These are phyloP conservation scores for Mikania micrantha DNA, from an alignment of 129 eudicot species.

Conservation along the genomic window DNA sequence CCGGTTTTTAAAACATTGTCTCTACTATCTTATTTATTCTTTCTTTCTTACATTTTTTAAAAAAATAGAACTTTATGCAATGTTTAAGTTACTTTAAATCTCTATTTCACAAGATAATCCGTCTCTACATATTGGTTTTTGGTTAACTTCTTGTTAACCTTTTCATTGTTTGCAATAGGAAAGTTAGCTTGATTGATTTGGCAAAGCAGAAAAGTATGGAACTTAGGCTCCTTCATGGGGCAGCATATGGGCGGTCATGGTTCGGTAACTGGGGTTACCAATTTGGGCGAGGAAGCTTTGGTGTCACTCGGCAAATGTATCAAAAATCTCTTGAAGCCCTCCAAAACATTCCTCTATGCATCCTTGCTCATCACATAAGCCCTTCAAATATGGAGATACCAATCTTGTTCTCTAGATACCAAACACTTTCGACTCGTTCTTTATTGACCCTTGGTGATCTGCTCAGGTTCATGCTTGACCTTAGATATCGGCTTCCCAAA, in stretches of 20 bases:
- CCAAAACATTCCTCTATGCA: conserved; percentile 58
- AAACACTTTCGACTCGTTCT: conserved; percentile 66
- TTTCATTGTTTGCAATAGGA: conserved; percentile 37
- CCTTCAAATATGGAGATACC: conserved; percentile 43
- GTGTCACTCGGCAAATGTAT: conserved; percentile 60
- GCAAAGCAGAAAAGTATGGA: conserved; percentile 80
- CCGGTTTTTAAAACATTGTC: no score
- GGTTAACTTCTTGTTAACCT: neutral
- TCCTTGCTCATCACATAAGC: conserved; percentile 55
- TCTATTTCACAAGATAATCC: no score
- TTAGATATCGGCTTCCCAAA: conserved; percentile 49
- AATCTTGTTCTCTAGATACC: conserved; percentile 56
- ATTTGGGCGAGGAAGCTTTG: conserved; percentile 85
- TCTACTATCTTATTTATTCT: no score
- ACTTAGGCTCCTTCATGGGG: conserved; percentile 69
- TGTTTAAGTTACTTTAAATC: no score
- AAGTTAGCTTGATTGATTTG: conserved; percentile 74
- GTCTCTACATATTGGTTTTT: neutral
- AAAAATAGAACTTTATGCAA: no score
- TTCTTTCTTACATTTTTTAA: no score
- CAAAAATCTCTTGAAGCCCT: conserved; percentile 69
- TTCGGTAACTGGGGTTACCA: conserved; percentile 85
- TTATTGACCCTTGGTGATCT: conserved; percentile 63
- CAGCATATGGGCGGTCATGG: conserved; percentile 85
- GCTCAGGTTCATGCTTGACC: conserved; percentile 76